Conservation (phyloP, 2,329 filamentous ascomycete species). For the Acephala macrosclerotiorum region DNA sequence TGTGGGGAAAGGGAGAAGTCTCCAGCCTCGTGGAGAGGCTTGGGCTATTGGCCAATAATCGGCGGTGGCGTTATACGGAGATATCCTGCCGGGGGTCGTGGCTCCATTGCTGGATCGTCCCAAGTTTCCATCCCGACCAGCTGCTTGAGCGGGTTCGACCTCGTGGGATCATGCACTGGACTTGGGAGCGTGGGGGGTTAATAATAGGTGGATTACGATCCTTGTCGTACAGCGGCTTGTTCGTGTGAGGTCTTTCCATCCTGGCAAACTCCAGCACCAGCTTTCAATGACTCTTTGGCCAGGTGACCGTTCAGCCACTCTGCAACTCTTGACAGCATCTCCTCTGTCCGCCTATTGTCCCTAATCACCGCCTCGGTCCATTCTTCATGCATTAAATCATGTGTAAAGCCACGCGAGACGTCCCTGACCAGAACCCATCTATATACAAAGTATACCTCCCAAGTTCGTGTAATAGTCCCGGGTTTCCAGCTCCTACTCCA, state of each 20-base stretch:
- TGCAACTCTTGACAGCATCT: neutral
- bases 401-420: neutral
- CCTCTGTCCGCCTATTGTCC: neutral
- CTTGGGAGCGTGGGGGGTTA: neutral
- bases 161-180: neutral
- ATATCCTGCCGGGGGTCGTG: neutral
- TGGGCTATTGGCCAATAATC: neutral
- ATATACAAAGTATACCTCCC: neutral
- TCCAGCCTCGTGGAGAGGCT: neutral
- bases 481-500: neutral
- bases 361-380: neutral
- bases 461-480: neutral
- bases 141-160: neutral
- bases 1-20: conserved; percentile 8
- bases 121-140: neutral
- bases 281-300: neutral
- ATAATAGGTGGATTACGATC: neutral
- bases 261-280: conserved; percentile 5
- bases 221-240: neutral
- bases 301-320: neutral
- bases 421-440: neutral
- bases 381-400: neutral
- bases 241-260: conserved; percentile 10
- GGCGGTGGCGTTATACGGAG: neutral
- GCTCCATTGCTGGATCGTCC: neutral